Conservation (phyloP, 768 basidiomycete species). For the Termitomyces sp. region DNA sequence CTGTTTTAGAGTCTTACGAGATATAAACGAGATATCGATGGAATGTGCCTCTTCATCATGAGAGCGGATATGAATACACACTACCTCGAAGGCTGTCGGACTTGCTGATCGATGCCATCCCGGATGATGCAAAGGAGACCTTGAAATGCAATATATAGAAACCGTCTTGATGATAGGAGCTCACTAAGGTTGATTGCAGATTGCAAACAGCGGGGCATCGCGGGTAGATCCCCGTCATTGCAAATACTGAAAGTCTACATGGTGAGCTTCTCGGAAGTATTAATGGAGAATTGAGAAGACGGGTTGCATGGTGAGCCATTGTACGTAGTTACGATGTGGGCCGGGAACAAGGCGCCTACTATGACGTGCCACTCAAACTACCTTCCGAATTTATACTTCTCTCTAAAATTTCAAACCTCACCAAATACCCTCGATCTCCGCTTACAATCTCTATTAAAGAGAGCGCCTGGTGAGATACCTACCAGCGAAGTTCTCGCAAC, state of each 20-base stretch:
- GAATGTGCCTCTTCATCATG: conserved; percentile 2
- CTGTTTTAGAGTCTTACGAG: conserved; percentile 8
- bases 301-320: no score
- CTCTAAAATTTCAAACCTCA: not conserved
- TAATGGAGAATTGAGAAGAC: conserved; percentile 3
- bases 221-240: conserved; percentile 11
- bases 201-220: conserved; percentile 9
- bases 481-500: conserved; percentile 1
- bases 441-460: conserved; percentile 1
- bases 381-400: not conserved
- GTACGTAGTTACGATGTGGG: not conserved
- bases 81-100: conserved; percentile 6
- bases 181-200: conserved; percentile 9
- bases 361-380: conserved; percentile 10
- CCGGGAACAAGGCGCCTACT: conserved; percentile 8
- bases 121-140: conserved; percentile 9
- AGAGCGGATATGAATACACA: conserved; percentile 14
- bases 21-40: conserved; percentile 3
- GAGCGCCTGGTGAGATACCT: not conserved
- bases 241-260: not conserved
- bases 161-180: conserved; percentile 13
- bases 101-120: conserved; percentile 11
- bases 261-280: conserved; percentile 8
- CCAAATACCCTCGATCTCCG: not conserved
- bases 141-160: conserved; percentile 1